Evolutionary conservation across 2,329 filamentous ascomycete species (phyloP).

Genomic region (Hypoxylon sp.): DNA sequence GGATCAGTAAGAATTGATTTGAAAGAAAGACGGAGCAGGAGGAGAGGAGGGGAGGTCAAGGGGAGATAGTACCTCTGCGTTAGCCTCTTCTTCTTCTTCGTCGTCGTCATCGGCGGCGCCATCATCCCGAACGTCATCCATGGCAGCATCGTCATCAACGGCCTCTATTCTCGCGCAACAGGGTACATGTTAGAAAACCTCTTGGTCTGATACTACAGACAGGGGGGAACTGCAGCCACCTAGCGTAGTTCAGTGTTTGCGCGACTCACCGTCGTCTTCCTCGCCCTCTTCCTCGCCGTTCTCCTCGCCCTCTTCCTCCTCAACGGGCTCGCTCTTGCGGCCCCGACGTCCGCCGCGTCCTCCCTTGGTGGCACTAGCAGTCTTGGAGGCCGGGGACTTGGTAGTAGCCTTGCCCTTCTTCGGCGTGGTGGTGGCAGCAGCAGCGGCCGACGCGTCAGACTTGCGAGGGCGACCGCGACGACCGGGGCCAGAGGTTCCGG

Average conservation of each 20-base stretch:
- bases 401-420: slow-evolving; percentile 45
- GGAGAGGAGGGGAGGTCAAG: not conserved
- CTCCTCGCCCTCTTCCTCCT: slow-evolving; percentile 49
- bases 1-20: slow-evolving; percentile 44
- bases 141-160: slow-evolving; percentile 38
- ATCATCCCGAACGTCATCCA: slow-evolving; percentile 25
- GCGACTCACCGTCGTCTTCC: slow-evolving; percentile 42
- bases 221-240: not conserved
- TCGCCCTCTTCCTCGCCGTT: slow-evolving; percentile 39
- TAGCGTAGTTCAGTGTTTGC: not conserved
- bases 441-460: slow-evolving; percentile 36
- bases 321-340: slow-evolving; percentile 45
- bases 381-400: slow-evolving; percentile 43
- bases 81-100: slow-evolving; percentile 26
- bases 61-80: slow-evolving; percentile 42
- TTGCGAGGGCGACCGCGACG: slow-evolving; percentile 53
- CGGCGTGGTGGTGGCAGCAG: slow-evolving; percentile 42
- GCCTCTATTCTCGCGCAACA: slow-evolving; percentile 19
- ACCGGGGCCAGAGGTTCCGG: slow-evolving; percentile 34
- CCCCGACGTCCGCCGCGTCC: slow-evolving; percentile 30
- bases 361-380: slow-evolving; percentile 42
- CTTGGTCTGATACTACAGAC: slow-evolving; percentile 6
- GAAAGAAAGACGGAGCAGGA: not conserved
- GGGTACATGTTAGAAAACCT: not conserved
- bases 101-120: slow-evolving; percentile 40